Base-by-base conservation (phyloP, 31 red algal genomes). In the Asparagopsis taxiformis region DNA sequence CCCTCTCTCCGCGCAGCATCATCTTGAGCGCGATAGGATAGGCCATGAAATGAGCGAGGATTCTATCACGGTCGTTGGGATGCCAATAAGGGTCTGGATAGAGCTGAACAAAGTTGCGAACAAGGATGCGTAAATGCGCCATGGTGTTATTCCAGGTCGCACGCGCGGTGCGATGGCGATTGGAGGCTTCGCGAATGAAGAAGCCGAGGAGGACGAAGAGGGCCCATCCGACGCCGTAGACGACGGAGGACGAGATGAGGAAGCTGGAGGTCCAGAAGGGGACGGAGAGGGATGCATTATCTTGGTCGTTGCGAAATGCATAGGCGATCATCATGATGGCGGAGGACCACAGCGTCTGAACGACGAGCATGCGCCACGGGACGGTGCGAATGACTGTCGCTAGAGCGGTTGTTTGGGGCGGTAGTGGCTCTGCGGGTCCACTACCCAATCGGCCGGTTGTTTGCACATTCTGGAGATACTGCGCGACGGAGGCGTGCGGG, bases 131-230 rank as follows among this genome's bases (percentile, higher is more conserved):
- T 19, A 73, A n/a, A 2, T 72, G 29, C 1, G 57, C 41, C 22
- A 23, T 34, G 50, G 65, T 73, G 19, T 77, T 65, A 21, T 36
- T 33, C 57, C 69, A 88, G 9, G 63, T 74, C 1, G n/a, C n/a
- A n/a, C n/a, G n/a, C n/a, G n/a, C n/a, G n/a, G n/a, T n/a, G n/a
- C n/a, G n/a, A n/a, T n/a, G n/a, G n/a, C n/a, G n/a, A n/a, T n/a
- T n/a, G n/a, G n/a, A n/a, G n/a, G n/a, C n/a, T n/a, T n/a, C n/a
- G n/a, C n/a, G n/a, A n/a, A n/a, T n/a, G n/a, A n/a, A n/a, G n/a
- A n/a, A n/a, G n/a, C n/a, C n/a, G n/a, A 79, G 58, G 5, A 88
- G 66, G 21, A 88, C 44, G 49, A 88, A 88, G 3, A 88, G 46
- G 3, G 74, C 84, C 72, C 72, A 88, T 3, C 84, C 84, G 30